Evolutionary conservation across 2,329 filamentous ascomycete genomes (phyloP).

Genomic region (Diaporthe destruens): DNA sequence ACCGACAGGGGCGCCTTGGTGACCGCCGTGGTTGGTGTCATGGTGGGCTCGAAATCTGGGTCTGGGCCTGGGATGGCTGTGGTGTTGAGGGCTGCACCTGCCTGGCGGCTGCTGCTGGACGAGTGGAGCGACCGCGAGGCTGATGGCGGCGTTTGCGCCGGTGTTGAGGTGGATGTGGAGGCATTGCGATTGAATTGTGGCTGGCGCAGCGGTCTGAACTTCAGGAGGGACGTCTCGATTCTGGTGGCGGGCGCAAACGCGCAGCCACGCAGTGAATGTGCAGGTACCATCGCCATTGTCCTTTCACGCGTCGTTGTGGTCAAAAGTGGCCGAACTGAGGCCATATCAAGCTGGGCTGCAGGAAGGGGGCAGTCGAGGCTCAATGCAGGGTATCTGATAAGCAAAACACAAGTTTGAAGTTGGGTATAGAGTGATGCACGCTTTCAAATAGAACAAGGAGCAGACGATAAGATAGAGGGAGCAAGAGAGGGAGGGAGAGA

Average conservation of each 20-base stretch:
- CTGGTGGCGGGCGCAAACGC: constrained; percentile 30
- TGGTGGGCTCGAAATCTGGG: constrained; percentile 36
- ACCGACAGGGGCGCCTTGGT: constrained; percentile 67
- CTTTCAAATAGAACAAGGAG: constrained; percentile 17
- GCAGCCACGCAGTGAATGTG: constrained; percentile 15
- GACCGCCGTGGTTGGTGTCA: constrained; percentile 39
- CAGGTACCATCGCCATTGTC: constrained; percentile 30
- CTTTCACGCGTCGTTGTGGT: constrained; percentile 3
- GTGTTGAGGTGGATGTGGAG: constrained; percentile 29
- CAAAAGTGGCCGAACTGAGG: constrained; percentile 39
- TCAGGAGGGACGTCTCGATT: constrained; percentile 33
- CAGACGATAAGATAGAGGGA: neutral
- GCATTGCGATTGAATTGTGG: constrained; percentile 41
- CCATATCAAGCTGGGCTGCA: constrained; percentile 32
- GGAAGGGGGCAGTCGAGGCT: neutral
- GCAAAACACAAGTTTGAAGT: constrained; percentile 1
- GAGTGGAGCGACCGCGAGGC: constrained; percentile 48
- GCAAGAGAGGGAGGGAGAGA: neutral
- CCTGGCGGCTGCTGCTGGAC: constrained; percentile 36
- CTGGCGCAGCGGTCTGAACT: constrained; percentile 40
- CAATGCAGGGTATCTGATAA: constrained; percentile 25
- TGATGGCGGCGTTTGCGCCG: constrained; percentile 35
- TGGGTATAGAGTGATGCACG: constrained; percentile 32
- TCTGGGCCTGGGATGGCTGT: constrained; percentile 35
- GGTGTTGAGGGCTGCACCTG: constrained; percentile 40